phyloP scores from a whole-genome alignment of 1,284 basidiomycete species.

The Ganoderma multipileum region DNA sequence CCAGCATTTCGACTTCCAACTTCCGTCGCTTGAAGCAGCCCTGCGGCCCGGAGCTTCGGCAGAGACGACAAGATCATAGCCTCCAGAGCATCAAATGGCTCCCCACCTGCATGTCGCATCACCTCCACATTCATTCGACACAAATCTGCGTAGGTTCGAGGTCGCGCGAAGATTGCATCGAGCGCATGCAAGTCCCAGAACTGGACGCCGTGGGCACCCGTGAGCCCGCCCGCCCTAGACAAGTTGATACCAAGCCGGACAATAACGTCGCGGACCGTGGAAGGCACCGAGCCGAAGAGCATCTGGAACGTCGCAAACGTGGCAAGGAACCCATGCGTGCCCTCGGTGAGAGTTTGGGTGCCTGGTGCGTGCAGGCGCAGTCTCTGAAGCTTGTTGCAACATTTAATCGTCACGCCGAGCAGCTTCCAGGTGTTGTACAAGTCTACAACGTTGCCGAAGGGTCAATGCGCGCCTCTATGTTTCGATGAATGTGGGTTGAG shows the following conservation, averaged over 20 bases:
- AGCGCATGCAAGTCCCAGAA: constrained; percentile 3
- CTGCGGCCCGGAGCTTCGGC: background rate
- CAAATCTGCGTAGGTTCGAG: background rate
- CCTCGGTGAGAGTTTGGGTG: background rate
- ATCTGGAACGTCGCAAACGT: background rate
- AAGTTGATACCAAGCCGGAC: background rate
- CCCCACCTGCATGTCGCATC: background rate
- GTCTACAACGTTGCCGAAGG: background rate
- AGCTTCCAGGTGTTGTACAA: constrained; percentile 1
- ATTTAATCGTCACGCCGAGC: background rate
- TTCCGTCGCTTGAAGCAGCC: background rate
- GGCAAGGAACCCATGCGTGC: background rate
- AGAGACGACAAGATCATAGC: background rate
- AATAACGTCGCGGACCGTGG: background rate
- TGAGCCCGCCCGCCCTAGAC: background rate
- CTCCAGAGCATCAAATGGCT: background rate
- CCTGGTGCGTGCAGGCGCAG: background rate
- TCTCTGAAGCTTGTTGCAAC: constrained; percentile 1
- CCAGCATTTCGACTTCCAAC: no score
- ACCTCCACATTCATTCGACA: background rate
- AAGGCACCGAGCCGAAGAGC: background rate
- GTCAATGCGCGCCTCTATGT: background rate
- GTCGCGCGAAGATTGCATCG: background rate
- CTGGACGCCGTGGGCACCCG: background rate
- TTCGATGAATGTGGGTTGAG: background rate